Evolutionary conservation across 2,329 filamentous ascomycete genomes (phyloP).

Genomic region (Cercospora janseana): DNA sequence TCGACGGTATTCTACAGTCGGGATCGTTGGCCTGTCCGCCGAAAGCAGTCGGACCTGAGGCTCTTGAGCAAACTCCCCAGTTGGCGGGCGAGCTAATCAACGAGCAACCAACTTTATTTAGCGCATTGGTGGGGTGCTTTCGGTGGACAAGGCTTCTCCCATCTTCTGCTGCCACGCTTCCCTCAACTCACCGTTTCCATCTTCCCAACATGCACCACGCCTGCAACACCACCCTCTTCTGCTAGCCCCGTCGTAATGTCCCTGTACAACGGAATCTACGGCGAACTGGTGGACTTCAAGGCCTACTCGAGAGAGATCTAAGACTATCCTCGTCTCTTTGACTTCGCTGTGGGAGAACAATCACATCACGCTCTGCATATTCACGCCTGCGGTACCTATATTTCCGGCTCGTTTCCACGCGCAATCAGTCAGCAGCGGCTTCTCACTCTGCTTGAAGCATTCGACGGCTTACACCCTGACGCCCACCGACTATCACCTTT

Average conservation of each 20-base stretch:
- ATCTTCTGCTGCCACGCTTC: not conserved
- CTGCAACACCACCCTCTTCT: not conserved
- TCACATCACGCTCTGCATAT: slow-evolving; percentile 7
- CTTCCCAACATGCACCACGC: not conserved
- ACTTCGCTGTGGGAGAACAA: slow-evolving; percentile 15
- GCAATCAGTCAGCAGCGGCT: not conserved
- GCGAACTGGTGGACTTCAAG: slow-evolving; percentile 38
- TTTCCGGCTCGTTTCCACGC: not conserved
- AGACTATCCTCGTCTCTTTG: slow-evolving; percentile 9
- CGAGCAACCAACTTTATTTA: not conserved
- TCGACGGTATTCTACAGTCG: too few species aligned
- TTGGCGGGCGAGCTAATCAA: not conserved
- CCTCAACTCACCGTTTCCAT: not conserved
- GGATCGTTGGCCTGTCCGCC: too few species aligned
- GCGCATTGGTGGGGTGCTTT: slow-evolving; percentile 7
- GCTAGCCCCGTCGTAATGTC: slow-evolving; percentile 29
- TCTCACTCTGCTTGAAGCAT: not conserved
- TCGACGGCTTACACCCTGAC: not conserved
- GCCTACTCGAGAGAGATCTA: slow-evolving; percentile 27
- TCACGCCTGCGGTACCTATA: not conserved
- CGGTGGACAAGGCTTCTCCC: not conserved
- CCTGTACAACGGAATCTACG: slow-evolving; percentile 35
- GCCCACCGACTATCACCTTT: not conserved
- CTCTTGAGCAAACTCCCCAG: not conserved
- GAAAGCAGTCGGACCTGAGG: too few species aligned